A percentile compares a stretch with the other conserved stretches of the same genome.
Evolutionary conservation across 768 basidiomycete genomes (phyloP).

Genomic region (Russula griseocarnosa): DNA sequence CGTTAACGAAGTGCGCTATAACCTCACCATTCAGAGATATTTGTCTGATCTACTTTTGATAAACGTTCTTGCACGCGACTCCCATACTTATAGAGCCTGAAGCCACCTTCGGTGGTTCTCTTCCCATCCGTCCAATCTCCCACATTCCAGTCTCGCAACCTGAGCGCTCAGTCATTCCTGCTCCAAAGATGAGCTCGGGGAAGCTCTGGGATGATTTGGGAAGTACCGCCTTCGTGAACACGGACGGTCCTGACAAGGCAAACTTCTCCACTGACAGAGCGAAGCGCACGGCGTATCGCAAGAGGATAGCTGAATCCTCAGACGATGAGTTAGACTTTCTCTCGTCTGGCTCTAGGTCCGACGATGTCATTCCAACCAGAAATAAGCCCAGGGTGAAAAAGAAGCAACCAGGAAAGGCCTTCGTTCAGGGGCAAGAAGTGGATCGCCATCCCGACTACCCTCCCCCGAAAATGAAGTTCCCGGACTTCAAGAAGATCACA

Average conservation of each 20-base stretch:
- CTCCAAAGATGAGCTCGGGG: conserved; percentile 2
- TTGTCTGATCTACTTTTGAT: not conserved
- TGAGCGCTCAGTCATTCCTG: not conserved
- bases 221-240: conserved; percentile 15
- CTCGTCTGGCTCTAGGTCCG: conserved; percentile 21
- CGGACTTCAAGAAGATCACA: conserved; percentile 24
- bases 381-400: conserved; percentile 7
- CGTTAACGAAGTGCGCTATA: conserved; percentile 8
- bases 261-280: not conserved
- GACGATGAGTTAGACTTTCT: conserved; percentile 24
- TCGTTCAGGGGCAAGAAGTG: not conserved
- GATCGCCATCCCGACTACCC: not conserved
- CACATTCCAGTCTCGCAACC: not conserved
- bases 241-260: not conserved
- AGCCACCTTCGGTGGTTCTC: not conserved
- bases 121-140: not conserved
- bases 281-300: conserved; percentile 1
- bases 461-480: conserved; percentile 16
- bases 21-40: not conserved
- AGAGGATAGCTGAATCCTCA: conserved; percentile 8
- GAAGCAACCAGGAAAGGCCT: not conserved
- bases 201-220: conserved; percentile 24
- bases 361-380: conserved; percentile 9
- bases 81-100: not conserved
- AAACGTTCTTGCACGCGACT: not conserved